A percentile compares a stretch with the other conserved stretches of the same genome.
Conservation (phyloP, 306 rosid species). For the Neltuma alba region DNA sequence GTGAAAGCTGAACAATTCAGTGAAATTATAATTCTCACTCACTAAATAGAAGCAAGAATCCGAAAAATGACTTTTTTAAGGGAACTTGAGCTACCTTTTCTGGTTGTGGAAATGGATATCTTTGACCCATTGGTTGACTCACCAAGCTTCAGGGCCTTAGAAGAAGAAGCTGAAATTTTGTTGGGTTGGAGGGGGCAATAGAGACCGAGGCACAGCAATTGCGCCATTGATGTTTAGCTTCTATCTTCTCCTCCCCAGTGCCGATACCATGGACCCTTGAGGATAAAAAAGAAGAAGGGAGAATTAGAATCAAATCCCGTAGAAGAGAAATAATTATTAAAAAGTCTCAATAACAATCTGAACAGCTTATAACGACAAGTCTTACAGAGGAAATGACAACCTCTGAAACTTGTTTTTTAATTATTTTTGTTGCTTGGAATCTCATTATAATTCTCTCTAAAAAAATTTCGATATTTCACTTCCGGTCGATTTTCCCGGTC, state of each 20-base stretch:
- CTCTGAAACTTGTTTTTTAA: too few relatives aligned
- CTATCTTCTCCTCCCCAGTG: background rate
- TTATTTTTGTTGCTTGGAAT: too few relatives aligned
- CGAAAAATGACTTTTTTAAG: background rate
- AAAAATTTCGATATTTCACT: background rate
- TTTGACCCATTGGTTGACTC: constrained; percentile 37
- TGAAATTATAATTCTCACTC: background rate
- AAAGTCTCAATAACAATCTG: too few relatives aligned
- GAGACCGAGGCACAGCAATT: constrained; percentile 39
- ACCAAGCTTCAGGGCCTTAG: constrained; percentile 41
- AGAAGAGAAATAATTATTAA: too few relatives aligned
- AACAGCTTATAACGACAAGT: too few relatives aligned
- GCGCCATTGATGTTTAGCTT: constrained; percentile 47
- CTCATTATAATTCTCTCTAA: too few relatives aligned
- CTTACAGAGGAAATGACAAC: too few relatives aligned
- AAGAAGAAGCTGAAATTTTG: constrained; percentile 37
- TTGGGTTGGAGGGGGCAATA: constrained; percentile 29
- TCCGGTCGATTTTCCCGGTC: background rate
- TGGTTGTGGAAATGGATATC: constrained; percentile 38
- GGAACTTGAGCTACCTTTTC: constrained; percentile 50
- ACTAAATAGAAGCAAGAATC: background rate
- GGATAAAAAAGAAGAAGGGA: background rate
- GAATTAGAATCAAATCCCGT: too few relatives aligned
- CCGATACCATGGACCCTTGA: background rate
- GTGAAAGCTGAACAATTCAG: background rate